Conservation (phyloP, 208 protist species). For the Crithidia sp. region DNA sequence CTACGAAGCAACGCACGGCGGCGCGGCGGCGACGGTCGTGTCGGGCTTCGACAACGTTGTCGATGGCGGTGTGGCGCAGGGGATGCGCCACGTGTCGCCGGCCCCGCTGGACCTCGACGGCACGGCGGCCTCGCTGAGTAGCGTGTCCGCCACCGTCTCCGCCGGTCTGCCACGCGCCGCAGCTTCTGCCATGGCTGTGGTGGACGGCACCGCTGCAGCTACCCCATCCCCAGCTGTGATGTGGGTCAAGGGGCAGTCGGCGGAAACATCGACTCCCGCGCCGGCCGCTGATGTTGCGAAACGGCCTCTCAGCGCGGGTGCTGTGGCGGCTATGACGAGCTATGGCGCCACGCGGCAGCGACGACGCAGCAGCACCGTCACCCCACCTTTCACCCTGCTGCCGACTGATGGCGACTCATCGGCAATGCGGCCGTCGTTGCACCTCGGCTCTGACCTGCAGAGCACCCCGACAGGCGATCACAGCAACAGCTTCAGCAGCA, state of each 20-base stretch:
- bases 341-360: background rate
- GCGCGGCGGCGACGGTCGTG: background rate
- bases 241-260: background rate
- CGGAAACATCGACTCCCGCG: background rate
- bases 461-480: background rate
- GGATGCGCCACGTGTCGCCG: background rate
- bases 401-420: background rate
- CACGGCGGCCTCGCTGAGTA: background rate
- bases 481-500: constrained; percentile 3
- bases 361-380: constrained; percentile 6
- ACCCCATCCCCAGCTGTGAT: background rate
- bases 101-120: background rate
- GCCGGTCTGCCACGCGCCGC: background rate
- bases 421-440: background rate
- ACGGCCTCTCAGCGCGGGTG: background rate
- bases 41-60: background rate
- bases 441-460: background rate
- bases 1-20: background rate
- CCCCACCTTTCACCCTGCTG: background rate
- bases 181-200: too few species aligned
- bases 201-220: background rate
- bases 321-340: too few species aligned
- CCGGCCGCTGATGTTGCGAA: background rate
- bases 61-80: too few species aligned
- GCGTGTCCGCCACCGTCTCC: background rate